A percentile compares a stretch with the other conserved stretches of the same genome.
Evolutionary conservation across 1,139 yeast species (phyloP).

Genomic region (Suhomyces ambrosiae): DNA sequence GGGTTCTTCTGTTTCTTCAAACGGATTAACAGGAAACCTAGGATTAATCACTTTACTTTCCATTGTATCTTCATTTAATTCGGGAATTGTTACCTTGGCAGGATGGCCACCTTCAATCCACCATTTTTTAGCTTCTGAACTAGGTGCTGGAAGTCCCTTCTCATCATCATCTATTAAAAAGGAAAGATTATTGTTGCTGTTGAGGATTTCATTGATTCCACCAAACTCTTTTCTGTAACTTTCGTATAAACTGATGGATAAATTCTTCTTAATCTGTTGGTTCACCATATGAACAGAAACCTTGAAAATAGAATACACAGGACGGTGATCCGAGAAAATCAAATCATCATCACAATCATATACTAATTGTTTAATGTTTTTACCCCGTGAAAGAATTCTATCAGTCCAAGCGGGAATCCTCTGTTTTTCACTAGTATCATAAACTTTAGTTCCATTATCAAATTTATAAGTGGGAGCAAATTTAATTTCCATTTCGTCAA

Average conservation of each 20-base stretch:
- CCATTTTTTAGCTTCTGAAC: conserved; percentile 83
- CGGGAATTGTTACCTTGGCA: conserved; percentile 62
- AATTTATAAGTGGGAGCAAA: conserved; percentile 93
- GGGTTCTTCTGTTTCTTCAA: conserved; percentile 40
- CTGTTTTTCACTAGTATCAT: conserved; percentile 68
- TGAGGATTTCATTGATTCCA: conserved; percentile 45
- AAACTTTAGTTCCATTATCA: conserved; percentile 87
- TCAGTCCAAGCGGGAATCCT: conserved; percentile 98
- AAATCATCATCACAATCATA: conserved; percentile 67
- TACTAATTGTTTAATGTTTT: conserved; percentile 59
- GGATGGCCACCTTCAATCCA: conserved; percentile 83
- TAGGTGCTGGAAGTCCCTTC: conserved; percentile 77
- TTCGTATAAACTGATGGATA: conserved; percentile 64
- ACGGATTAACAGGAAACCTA: conserved; percentile 68
- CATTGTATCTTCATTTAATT: conserved; percentile 35
- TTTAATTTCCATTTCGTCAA: conserved; percentile 71
- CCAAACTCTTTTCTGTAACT: conserved; percentile 49
- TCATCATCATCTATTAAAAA: conserved; percentile 29
- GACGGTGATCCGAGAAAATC: conserved; percentile 88
- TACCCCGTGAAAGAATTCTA: conserved; percentile 51
- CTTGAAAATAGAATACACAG: conserved; percentile 78
- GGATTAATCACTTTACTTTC: conserved; percentile 64
- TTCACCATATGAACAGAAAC: conserved; percentile 72
- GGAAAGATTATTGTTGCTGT: conserved; percentile 29
- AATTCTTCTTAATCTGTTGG: conserved; percentile 56